phyloP scores from a whole-genome alignment of 1,284 basidiomycete species.

The Leccinum subfulvum region DNA sequence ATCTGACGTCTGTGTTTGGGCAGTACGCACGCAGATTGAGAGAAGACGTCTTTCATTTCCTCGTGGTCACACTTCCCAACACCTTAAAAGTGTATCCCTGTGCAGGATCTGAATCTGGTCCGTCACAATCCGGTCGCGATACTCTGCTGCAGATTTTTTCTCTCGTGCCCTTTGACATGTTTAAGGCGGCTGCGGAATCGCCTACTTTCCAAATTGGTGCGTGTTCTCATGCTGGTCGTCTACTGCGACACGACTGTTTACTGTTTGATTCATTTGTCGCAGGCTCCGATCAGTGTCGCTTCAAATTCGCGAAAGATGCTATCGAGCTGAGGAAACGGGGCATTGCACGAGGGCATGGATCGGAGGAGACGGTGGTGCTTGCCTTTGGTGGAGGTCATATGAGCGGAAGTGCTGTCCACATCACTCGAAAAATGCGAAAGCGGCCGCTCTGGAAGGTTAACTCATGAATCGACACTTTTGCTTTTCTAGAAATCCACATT shows the following conservation, averaged over 20 bases:
- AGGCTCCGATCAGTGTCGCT: slow-evolving; percentile 82
- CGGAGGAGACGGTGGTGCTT: slow-evolving; percentile 82
- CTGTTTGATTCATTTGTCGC: slow-evolving; percentile 15
- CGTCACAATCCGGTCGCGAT: slow-evolving; percentile 53
- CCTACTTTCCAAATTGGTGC: slow-evolving; percentile 74
- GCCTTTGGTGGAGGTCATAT: slow-evolving; percentile 73
- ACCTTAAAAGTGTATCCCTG: slow-evolving; percentile 50
- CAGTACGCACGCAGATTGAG: slow-evolving; percentile 66
- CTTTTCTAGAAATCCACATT: slow-evolving; percentile 23
- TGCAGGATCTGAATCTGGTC: slow-evolving; percentile 35
- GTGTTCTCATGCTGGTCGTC: slow-evolving; percentile 29
- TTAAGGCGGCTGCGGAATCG: slow-evolving; percentile 76
- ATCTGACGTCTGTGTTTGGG: slow-evolving; percentile 63
- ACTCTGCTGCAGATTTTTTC: slow-evolving; percentile 69
- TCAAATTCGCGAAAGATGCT: slow-evolving; percentile 86
- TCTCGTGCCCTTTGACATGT: slow-evolving; percentile 77
- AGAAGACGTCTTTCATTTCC: slow-evolving; percentile 74
- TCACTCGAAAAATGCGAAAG: slow-evolving; percentile 82
- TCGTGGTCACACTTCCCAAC: slow-evolving; percentile 70
- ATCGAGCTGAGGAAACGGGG: slow-evolving; percentile 77
- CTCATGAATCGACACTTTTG: slow-evolving; percentile 37
- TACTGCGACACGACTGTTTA: slow-evolving; percentile 5
- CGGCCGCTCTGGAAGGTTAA: slow-evolving; percentile 85
- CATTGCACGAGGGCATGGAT: slow-evolving; percentile 57
- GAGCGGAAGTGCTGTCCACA: slow-evolving; percentile 75